Base-by-base conservation (phyloP, 2,329 filamentous ascomycete genomes). In the Chalara sp. region DNA sequence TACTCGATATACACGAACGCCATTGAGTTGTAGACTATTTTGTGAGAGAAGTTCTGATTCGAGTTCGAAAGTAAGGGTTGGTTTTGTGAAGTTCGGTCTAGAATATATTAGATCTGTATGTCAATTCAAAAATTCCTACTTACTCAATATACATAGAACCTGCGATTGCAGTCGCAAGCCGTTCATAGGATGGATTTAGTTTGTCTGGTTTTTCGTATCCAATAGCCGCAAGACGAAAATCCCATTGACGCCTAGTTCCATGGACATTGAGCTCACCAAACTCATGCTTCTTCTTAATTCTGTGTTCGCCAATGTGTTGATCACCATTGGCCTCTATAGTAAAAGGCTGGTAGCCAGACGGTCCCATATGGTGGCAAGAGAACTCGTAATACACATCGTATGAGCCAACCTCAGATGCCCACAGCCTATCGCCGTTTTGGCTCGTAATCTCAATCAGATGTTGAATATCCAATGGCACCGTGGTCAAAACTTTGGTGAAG, bases 211-310 rank as follows among this genome's bases (percentile, higher is more conserved):
- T 48, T 10, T 53, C 50, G 13, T 47, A 46, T 6, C 62, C 61
- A 13, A 45, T 51, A 6, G 56, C 60, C 32, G 40, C 39, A 12
- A 66, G 50, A 13, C 53, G 51, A n/a, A 59, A 58, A 49, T 67
- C 65, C 63, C 63, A 66, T 7, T 58, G 52, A 44, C 63, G 52
- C 52, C 54, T 58, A 6, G 56, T 58, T 31, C 65, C 62, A 52
- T 67, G 63, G 6, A 64, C 47, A 48, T 59, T 58, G 6, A 65
- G 51, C 8, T 39, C 44, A 3, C 61, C 63, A 21, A 62, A 52
- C 1, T 53, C 44, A 8, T 42, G 51, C 11, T 35, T 41, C 7
- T 46, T 51, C 42, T 57, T 57, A 13, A 62, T 44, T 6, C 12
- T 6, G 1, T 53, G 46, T 4, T 35, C 35, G 41, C 63, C 63